phyloP scores from a whole-genome alignment of 257 asterid genomes.

The Handroanthus guayacan region DNA sequence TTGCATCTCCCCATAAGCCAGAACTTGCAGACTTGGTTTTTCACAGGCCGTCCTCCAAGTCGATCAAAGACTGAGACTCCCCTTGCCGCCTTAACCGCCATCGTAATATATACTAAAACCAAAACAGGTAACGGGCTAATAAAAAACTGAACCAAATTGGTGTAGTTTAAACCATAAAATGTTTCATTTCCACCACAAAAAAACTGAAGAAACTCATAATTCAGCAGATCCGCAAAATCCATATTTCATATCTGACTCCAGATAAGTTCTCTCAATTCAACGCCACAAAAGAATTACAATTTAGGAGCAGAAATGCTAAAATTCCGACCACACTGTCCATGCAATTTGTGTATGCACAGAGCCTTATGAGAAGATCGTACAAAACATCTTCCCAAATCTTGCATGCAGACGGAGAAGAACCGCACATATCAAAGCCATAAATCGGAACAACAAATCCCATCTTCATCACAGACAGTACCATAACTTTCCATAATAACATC shows the following conservation, averaged over 20 bases:
- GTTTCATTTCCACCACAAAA: conserved; percentile 19
- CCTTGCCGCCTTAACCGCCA: conserved; percentile 43
- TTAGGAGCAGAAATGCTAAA: background rate
- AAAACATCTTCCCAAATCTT: background rate
- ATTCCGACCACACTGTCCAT: background rate
- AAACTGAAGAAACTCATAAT: background rate
- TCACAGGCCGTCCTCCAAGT: conserved; percentile 28
- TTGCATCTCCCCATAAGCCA: conserved; percentile 70
- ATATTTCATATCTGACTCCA: conserved; percentile 8
- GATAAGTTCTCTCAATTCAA: background rate
- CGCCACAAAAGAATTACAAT: background rate
- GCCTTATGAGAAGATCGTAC: background rate
- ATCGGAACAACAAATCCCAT: background rate
- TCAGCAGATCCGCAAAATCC: conserved; percentile 7
- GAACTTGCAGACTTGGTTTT: conserved; percentile 47
- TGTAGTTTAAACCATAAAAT: background rate
- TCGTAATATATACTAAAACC: conserved; percentile 28
- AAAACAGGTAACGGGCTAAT: conserved; percentile 32
- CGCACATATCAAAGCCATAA: conserved; percentile 7
- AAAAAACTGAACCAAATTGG: conserved; percentile 28
- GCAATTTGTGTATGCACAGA: background rate
- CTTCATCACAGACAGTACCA: conserved; percentile 11
- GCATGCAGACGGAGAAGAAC: conserved; percentile 18
- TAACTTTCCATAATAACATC: background rate
- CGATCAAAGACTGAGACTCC: conserved; percentile 33